Percentiles rank a stretch among this genome's conserved stretches.
Evolutionary conservation across 1,139 yeast genomes (phyloP).

Genomic region (Yamadazyma songkhlaensis): DNA sequence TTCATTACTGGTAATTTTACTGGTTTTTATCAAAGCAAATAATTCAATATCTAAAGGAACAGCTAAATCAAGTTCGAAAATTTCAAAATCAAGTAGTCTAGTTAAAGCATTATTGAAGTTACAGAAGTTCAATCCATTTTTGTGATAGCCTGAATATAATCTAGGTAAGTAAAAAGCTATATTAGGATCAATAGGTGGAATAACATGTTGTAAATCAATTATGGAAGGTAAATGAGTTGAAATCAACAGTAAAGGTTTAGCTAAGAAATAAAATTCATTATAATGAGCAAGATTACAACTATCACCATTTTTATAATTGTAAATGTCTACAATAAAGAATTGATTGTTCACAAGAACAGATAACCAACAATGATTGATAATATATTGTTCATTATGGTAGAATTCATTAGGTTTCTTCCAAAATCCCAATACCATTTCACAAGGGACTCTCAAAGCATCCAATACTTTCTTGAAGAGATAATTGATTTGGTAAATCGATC

Average conservation of each 20-base stretch:
- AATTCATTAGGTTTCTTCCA: conserved; percentile 72
- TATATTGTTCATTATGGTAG: conserved; percentile 50
- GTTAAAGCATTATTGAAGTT: conserved; percentile 79
- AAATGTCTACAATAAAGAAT: conserved; percentile 71
- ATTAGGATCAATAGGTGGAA: conserved; percentile 78
- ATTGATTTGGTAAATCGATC: conserved; percentile 70
- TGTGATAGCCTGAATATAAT: conserved; percentile 76
- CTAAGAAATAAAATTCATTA: conserved; percentile 69
- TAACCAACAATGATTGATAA: conserved; percentile 86
- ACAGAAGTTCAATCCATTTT: conserved; percentile 53
- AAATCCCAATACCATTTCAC: conserved; percentile 79
- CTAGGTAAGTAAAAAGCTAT: conserved; percentile 82
- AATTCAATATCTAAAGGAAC: conserved; percentile 71
- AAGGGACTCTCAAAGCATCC: conserved; percentile 64
- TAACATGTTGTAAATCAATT: conserved; percentile 76
- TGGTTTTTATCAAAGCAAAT: conserved; percentile 52
- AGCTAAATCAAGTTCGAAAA: conserved; percentile 72
- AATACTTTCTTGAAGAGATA: conserved; percentile 74
- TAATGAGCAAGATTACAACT: conserved; percentile 34
- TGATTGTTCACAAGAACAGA: conserved; percentile 71
- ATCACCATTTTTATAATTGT: conserved; percentile 34
- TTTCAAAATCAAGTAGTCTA: conserved; percentile 68
- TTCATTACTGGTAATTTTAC: conserved; percentile 49
- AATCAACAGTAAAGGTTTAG: conserved; percentile 70
- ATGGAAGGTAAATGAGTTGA: conserved; percentile 85